Evolutionary conservation across 108 stramenopile genomes (phyloP).

Genomic region (Nitzschia inconspicua): DNA sequence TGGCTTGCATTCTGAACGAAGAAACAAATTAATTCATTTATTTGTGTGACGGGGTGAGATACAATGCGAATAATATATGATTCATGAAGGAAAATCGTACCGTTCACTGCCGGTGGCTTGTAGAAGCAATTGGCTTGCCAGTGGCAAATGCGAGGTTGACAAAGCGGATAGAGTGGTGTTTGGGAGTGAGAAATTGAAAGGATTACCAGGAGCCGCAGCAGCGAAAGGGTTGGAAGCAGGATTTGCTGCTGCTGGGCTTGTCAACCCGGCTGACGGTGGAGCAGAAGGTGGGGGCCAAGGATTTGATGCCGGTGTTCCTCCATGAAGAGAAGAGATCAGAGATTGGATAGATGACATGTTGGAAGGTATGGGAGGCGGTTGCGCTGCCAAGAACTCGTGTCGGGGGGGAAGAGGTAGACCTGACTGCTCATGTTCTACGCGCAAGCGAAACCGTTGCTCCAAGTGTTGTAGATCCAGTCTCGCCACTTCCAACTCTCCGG

Average conservation of each 20-base stretch:
- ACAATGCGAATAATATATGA: no score
- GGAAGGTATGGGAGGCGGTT: not conserved
- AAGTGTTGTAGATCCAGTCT: conserved; percentile 56
- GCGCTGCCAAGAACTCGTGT: conserved; percentile 7
- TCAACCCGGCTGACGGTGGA: not conserved
- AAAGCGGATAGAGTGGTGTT: no score
- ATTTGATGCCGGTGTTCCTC: not conserved
- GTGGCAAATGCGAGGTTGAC: no score
- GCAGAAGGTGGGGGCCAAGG: not conserved
- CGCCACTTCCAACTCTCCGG: conserved; percentile 56
- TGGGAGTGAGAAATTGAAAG: no score
- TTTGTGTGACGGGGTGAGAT: no score
- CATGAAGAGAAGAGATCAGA: not conserved
- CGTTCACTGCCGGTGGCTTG: no score
- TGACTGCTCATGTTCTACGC: conserved; percentile 53
- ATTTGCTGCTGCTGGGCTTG: conserved; percentile 11
- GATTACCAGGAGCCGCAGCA: no score
- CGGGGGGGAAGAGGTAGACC: conserved; percentile 32
- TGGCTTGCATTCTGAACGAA: no score
- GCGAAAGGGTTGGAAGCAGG: no score
- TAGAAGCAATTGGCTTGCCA: no score
- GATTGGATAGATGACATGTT: not conserved
- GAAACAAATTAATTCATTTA: no score
- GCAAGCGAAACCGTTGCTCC: conserved; percentile 57
- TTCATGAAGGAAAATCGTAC: no score